Conservation (phyloP, 2,329 filamentous ascomycete species). For the Claviceps sp. region DNA sequence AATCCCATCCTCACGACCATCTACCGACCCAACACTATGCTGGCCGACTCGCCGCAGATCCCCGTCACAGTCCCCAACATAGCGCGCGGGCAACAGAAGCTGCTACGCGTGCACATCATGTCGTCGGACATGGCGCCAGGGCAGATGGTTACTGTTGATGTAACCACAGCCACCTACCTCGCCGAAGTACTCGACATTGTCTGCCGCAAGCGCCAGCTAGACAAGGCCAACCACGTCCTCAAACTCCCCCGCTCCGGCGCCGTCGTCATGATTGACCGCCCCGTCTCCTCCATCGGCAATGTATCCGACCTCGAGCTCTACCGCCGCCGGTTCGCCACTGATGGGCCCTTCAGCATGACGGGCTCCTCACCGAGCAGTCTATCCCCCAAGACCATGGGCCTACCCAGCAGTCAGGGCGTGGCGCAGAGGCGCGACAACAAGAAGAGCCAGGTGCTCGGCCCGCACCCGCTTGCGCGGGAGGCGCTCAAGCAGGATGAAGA, state of each 20-base stretch:
- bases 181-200: constrained; percentile 69
- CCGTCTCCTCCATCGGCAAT: constrained; percentile 65
- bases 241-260: constrained; percentile 64
- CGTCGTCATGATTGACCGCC: constrained; percentile 63
- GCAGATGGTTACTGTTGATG: constrained; percentile 60
- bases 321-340: constrained; percentile 60
- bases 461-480: constrained; percentile 55
- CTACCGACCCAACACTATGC: constrained; percentile 37
- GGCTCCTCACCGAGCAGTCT: constrained; percentile 57
- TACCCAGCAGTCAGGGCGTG: constrained; percentile 27
- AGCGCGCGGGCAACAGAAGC: constrained; percentile 51
- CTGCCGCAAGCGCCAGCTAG: constrained; percentile 63
- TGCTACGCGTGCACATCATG: constrained; percentile 58
- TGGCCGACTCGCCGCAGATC: constrained; percentile 43
- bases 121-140: constrained; percentile 56
- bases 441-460: constrained; percentile 37
- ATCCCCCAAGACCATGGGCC: constrained; percentile 51
- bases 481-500: constrained; percentile 47
- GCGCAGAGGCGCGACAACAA: constrained; percentile 36
- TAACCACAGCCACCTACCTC: constrained; percentile 72
- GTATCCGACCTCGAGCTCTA: constrained; percentile 63
- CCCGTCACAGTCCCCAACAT: constrained; percentile 29
- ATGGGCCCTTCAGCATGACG: constrained; percentile 54
- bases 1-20: constrained; percentile 52
- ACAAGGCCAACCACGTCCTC: constrained; percentile 67